Evolutionary conservation across 2,329 filamentous ascomycete genomes (phyloP), one percentile per base, ranked within the genome.

Genomic region (Botrytis deweyae): DNA sequence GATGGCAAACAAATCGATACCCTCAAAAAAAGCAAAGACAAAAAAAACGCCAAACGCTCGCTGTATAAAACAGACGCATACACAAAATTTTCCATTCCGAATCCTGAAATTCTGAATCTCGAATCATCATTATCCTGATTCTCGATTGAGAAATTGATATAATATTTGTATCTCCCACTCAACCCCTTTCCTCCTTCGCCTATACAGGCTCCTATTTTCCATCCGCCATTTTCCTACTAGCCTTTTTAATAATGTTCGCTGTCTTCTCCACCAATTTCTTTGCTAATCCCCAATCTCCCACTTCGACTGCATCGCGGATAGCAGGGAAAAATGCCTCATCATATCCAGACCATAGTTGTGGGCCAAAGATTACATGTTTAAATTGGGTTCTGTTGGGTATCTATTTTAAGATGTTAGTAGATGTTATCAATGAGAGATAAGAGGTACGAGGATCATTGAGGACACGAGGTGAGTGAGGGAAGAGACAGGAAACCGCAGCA

Each of bases 281-380:
- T 4, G 92, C 92, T 20, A 88, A 82, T 2, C 83, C 85, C 92
- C 92, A 95, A 78, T 97, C 89, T 40, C 88, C 88, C 6, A 86
- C 87, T 75, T 92, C 89, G 59, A 98, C 86, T 14, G 92, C 90
- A 79, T 98, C 95, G 73, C 93, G 88, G 73, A 98, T 92, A n/a
- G 91, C 91, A 0, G 95, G 95, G 83, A 97, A 97, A 75, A 89
- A 89, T 0, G 88, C 88, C 73, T 88, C 88, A 46, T 92, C 88
- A 77, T 91, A 88, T 55, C 88, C 89, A 49, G 90, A 91, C 91
- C 93, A 95, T 4, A 89, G 85, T 79, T 93, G 89, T 0, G 96
- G 96, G 2, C 93, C 95, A 81, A 95, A 97, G 73, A 99, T 84
- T 80, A 97, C 88, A 83, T 98, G 96, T 82, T 97, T 97, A 87